Base-by-base conservation (phyloP, 2,329 filamentous ascomycete genomes). In the Aspergillus floridensis region DNA sequence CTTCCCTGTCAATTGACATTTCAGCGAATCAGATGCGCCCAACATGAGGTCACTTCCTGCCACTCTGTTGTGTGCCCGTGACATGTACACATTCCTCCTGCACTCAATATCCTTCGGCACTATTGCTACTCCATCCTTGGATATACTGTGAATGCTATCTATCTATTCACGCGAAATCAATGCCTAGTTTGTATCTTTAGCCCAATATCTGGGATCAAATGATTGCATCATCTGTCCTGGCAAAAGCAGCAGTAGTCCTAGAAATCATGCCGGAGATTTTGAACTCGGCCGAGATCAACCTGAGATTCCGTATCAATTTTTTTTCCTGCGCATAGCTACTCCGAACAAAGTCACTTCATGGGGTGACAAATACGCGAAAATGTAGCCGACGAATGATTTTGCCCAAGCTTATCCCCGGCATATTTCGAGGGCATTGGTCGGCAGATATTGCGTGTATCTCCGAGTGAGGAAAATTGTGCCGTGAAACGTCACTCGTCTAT, bases 11-110 rank as follows among this genome's bases (percentile, higher is more conserved):
- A 52, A 58, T 32, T 14, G 12, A 6, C 5, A 22, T 16, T 3
- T 8, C 26, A 14, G 31, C 61, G 24, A 63, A 63, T 63, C 48
- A 50, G 2, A 38, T 11, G 2, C 2, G 3, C 12, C 3, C 22
- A 44, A 32, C 22, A 19, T 52, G 38, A 47, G 59, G 48, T 58
- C 54, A 59, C 49, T 22, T 48, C 16, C 24, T 31, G 41, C 53
- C 53, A 29, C 26, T 31, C 26, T 29, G 44, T 48, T 48, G 44
- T 35, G 32, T 35, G 32, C 32, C 32, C 11, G 12, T 35, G 53
- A 48, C 26, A 44, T 47, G 53, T 47, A 46, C 35, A 46, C 35
- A 44, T 8, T 16, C 7, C 38, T 14, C 11, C 53, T 47, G 12
- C 32, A 26, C 19, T 47, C 8, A 22, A 31, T 5, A 46, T 19